Evolutionary conservation across 768 basidiomycete genomes (phyloP), one percentile per base, ranked within the genome.

Genomic region (Chiua virens): DNA sequence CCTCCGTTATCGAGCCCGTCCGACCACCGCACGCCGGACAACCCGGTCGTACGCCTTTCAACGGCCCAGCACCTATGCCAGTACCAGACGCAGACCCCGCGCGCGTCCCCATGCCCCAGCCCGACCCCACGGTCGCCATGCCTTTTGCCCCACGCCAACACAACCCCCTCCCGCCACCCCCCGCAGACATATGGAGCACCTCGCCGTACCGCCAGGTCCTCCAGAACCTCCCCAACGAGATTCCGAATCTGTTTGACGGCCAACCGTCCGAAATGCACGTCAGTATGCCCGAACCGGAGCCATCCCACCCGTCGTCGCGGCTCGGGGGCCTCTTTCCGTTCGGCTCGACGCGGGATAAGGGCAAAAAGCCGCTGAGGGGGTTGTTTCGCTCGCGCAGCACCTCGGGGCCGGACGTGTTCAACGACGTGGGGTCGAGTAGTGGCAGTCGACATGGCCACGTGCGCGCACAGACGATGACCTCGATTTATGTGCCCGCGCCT

Each of bases 121-220:
- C 50, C 3, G 40, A 3, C 6, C 34, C 45, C 15, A 23, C 42
- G 10, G 36, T 37, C 47, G 5, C 30, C 8, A 30, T 30, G 30
- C 30, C 30, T 8, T n/a, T 9, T 5, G 30, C 30, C 30, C 30
- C 5, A 27, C 25, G 32, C 7, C 5, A 45, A 8, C 28, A 49
- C 17, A 86, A 90, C 61, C 86, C 86, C 5, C 79, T 89, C 9
- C 88, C 88, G 0, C 52, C 63, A 3, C 86, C 81, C 0, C 88
- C 88, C 0, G 68, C 69, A 27, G 81, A 88, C 60, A 48, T 89
- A 8, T 86, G 83, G 64, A 74, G 78, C 13, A 67, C 69, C 23
- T 73, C 82, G 0, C 83, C 83, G 0, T 86, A 86, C 63, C 76
- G 78, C 45, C 66, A 71, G 1, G 64, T 87, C 1, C 70, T 85